Conservation (phyloP, 441 rosid species). For the Mallotus japonicus region DNA sequence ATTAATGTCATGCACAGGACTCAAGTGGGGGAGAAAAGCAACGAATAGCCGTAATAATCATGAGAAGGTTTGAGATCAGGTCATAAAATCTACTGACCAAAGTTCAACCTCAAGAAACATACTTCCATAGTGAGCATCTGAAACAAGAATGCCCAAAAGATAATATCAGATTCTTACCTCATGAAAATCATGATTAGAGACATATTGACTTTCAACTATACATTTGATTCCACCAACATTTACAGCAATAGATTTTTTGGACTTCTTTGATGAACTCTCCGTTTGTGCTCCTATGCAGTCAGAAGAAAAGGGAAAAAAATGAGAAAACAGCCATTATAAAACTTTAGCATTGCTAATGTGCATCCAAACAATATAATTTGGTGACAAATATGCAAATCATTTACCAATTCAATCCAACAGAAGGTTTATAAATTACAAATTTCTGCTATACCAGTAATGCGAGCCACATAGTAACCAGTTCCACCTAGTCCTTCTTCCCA, state of each 20-base stretch:
- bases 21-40: too few species aligned
- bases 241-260: conserved; percentile 47
- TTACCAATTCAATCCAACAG: background rate
- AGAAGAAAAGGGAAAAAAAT: conserved; percentile 5
- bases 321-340: background rate
- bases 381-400: background rate
- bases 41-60: background rate
- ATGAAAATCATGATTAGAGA: conserved; percentile 82
- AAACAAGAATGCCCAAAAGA: background rate
- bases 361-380: background rate
- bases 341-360: background rate
- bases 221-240: conserved; percentile 59
- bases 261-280: conserved; percentile 29
- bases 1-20: too few species aligned
- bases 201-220: conserved; percentile 60
- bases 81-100: background rate
- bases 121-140: background rate
- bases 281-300: conserved; percentile 33
- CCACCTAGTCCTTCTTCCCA: conserved; percentile 74
- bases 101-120: background rate
- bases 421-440: background rate
- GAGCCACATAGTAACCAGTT: conserved; percentile 73
- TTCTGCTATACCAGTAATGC: conserved; percentile 59
- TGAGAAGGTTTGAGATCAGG: background rate
- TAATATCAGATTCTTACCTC: conserved; percentile 47